A percentile compares a stretch with the other conserved stretches of the same genome.
Evolutionary conservation across 2,329 filamentous ascomycete genomes (phyloP).

Genomic region (Ophiobolus disseminans): DNA sequence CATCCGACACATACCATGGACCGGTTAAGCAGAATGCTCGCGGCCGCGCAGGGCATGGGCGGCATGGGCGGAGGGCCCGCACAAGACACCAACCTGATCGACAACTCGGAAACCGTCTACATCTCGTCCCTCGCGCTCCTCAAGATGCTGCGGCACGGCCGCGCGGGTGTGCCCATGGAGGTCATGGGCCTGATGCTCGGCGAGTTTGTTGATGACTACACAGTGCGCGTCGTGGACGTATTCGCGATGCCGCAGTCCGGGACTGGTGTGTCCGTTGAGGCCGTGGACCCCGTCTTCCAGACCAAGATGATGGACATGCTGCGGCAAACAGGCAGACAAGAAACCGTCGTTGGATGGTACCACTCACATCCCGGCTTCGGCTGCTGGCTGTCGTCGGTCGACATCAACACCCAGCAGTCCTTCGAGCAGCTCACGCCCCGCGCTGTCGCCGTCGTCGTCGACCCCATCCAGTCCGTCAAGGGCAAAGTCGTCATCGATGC

Average conservation of each 20-base stretch:
- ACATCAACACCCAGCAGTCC: conserved; percentile 99
- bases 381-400: conserved; percentile 98
- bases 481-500: conserved; percentile 99
- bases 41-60: conserved; percentile 70
- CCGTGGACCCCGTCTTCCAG: conserved; percentile 97
- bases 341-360: conserved; percentile 99
- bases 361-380: conserved; percentile 99
- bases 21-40: conserved; percentile 87
- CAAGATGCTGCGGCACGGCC: conserved; percentile 98
- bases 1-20: conserved; percentile 68
- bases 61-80: conserved; percentile 65
- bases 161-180: conserved; percentile 98
- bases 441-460: conserved; percentile 96
- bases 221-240: conserved; percentile 95
- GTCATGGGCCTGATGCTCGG: conserved; percentile 99
- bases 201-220: conserved; percentile 99
- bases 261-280: conserved; percentile 97
- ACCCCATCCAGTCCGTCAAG: conserved; percentile 99
- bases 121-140: conserved; percentile 96
- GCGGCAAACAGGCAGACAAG: conserved; percentile 93
- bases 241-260: conserved; percentile 99
- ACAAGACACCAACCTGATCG: conserved; percentile 85
- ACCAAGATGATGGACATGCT: conserved; percentile 99
- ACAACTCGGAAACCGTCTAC: conserved; percentile 99
- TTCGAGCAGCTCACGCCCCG: conserved; percentile 98